phyloP scores from a whole-genome alignment of 208 protist genomes.

The Vickermania spadyakhi region DNA sequence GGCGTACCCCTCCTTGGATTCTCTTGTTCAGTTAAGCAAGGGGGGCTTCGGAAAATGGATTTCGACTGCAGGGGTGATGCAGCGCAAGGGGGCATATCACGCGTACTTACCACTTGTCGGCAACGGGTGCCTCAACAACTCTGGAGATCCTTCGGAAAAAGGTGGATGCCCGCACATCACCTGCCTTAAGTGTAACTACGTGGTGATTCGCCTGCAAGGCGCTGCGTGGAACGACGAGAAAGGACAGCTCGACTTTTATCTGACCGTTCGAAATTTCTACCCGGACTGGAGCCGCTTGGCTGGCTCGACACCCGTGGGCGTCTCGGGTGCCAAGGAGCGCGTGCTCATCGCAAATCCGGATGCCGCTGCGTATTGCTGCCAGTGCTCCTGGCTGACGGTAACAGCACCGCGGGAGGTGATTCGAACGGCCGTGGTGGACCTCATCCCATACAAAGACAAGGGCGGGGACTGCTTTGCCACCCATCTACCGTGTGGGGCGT shows the following conservation, averaged over 20 bases:
- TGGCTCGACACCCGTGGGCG: slow-evolving; percentile 35
- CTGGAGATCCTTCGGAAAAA: slow-evolving; percentile 1
- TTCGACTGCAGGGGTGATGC: slow-evolving; percentile 16
- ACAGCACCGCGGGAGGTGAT: slow-evolving; percentile 23
- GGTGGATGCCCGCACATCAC: slow-evolving; percentile 67
- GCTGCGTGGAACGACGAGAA: slow-evolving; percentile 51
- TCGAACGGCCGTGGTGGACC: slow-evolving; percentile 43
- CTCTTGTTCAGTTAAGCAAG: slow-evolving; percentile 24
- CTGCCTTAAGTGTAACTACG: slow-evolving; percentile 69
- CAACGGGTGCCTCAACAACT: slow-evolving; percentile 51
- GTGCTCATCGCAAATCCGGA: slow-evolving; percentile 22
- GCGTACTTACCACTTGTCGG: slow-evolving; percentile 28
- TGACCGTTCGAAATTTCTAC: slow-evolving; percentile 82
- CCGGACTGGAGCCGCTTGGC: slow-evolving; percentile 80
- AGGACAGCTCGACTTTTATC: slow-evolving; percentile 57
- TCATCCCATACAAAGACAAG: slow-evolving; percentile 13
- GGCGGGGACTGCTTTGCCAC: slow-evolving; percentile 38
- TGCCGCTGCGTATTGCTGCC: slow-evolving; percentile 77
- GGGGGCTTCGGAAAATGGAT: slow-evolving; percentile 13
- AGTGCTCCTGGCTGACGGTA: slow-evolving; percentile 82
- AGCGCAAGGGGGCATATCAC: slow-evolving; percentile 61
- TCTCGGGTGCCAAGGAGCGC: slow-evolving; percentile 5
- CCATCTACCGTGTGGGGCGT: slow-evolving; percentile 22
- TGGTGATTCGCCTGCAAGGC: slow-evolving; percentile 67
- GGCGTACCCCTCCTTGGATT: slow-evolving; percentile 25